Base-by-base conservation (phyloP, 108 stramenopile species). In the Pseudonitzschia multiseries region DNA sequence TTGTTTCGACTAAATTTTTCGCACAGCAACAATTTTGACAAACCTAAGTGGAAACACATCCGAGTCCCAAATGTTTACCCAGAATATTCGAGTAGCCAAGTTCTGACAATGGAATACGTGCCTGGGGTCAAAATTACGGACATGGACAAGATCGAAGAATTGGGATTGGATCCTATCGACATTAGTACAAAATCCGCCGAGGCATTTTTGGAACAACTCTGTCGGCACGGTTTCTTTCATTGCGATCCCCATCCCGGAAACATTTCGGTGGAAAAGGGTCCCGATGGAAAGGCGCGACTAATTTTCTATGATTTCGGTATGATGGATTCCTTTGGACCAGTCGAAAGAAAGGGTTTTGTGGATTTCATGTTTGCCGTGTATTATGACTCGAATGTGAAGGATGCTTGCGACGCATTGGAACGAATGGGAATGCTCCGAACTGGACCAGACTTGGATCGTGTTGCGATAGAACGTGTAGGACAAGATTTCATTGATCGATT, bases 241-340 rank as follows among this genome's bases (percentile, higher is more conserved):
- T 62, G 67, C n/a, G 78, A 88, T 68, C 87, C 88, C 1, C 87
- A 89, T 54, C 91, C 88, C 27, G 77, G 97, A 46, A 97, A 97
- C 75, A 82, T 98, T 57, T 91, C 97, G 26, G 93, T 94, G 33
- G 92, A 98, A 81, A 85, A 79, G 72, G 83, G 78, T 17, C 76
- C 79, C 10, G 75, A 86, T 57, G 95, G 95, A 10, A 83, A 88
- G 61, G 86, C 90, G 22, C 66, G 87, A 13, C 51, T 99, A 17
- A 96, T 99, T 10, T 99, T 96, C 81, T 99, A 98, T 69, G 98
- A 99, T 77, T 99, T 98, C 82, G 98, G 97, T 24, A 99, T 99
- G 98, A 99, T 99, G 98, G 97, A 99, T 79, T 89, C 88, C 54
- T 93, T 98, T 68, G 90, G 87, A 24, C 57, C 74, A 4, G 76